Evolutionary conservation across 1,284 basidiomycete genomes (phyloP).

Genomic region (Ustilago xerochloae): DNA sequence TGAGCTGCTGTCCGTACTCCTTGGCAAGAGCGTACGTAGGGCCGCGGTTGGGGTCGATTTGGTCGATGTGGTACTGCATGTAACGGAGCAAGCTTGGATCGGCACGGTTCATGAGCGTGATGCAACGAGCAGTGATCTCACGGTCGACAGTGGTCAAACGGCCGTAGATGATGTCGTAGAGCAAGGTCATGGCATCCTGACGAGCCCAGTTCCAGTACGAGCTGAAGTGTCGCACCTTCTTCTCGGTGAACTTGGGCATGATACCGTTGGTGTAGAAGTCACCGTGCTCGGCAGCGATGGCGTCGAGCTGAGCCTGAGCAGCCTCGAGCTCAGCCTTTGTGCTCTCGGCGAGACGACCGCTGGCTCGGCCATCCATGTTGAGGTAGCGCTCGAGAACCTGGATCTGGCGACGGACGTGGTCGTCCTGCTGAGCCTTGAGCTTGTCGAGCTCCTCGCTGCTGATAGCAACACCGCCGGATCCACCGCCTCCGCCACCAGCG

Average conservation of each 20-base stretch:
- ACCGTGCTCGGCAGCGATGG: conserved; percentile 87
- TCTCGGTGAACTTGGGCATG: conserved; percentile 88
- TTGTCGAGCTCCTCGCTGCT: conserved; percentile 98
- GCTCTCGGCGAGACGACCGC: conserved; percentile 86
- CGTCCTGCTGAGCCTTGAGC: conserved; percentile 91
- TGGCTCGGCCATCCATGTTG: conserved; percentile 88
- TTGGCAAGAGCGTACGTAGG: conserved; percentile 93
- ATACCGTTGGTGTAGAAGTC: conserved; percentile 94
- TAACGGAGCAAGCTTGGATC: conserved; percentile 76
- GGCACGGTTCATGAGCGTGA: conserved; percentile 95
- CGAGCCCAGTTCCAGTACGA: conserved; percentile 99
- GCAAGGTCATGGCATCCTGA: conserved; percentile 93
- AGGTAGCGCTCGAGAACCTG: conserved; percentile 97
- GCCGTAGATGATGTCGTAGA: conserved; percentile 80
- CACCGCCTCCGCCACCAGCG: conserved; percentile 74
- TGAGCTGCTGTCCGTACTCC: conserved; percentile 93
- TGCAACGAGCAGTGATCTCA: conserved; percentile 76
- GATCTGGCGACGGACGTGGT: conserved; percentile 90
- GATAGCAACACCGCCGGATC: conserved; percentile 74
- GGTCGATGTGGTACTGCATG: conserved; percentile 95
- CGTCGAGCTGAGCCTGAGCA: conserved; percentile 87
- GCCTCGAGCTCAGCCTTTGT: conserved; percentile 80
- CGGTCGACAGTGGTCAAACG: conserved; percentile 87
- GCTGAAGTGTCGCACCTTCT: conserved; percentile 97
- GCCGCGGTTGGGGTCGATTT: conserved; percentile 79